Conservation (phyloP, 495 filamentous ascomycete species). For the Aspergillus affinis region DNA sequence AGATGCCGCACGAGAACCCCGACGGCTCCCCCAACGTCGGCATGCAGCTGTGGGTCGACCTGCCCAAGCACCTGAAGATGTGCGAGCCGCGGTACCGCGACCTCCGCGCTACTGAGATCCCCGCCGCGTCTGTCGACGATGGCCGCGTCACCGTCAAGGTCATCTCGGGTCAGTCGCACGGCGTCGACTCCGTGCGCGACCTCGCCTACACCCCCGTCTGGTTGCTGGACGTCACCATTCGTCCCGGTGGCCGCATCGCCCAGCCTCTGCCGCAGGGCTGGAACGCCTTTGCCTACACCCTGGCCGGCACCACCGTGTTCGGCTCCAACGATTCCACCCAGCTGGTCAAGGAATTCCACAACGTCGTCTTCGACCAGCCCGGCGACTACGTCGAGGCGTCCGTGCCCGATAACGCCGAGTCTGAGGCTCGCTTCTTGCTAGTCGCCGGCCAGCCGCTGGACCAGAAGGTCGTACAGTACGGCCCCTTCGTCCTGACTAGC, state of each 20-base stretch:
- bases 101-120: slow-evolving; percentile 73
- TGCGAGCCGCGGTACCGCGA: slow-evolving; percentile 94
- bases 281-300: slow-evolving; percentile 87
- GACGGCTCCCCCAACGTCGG: slow-evolving; percentile 82
- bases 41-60: slow-evolving; percentile 92
- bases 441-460: slow-evolving; percentile 84
- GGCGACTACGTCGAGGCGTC: slow-evolving; percentile 72
- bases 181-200: slow-evolving; percentile 82
- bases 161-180: slow-evolving; percentile 79
- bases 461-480: slow-evolving; percentile 94
- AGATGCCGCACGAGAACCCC: slow-evolving; percentile 83
- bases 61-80: slow-evolving; percentile 76
- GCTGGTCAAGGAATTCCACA: slow-evolving; percentile 71
- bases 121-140: slow-evolving; percentile 63
- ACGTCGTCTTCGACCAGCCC: slow-evolving; percentile 81
- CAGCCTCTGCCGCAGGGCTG: slow-evolving; percentile 78
- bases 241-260: slow-evolving; percentile 70
- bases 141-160: slow-evolving; percentile 81
- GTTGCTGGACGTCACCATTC: slow-evolving; percentile 82
- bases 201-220: slow-evolving; percentile 94
- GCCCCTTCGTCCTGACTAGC: slow-evolving; percentile 84
- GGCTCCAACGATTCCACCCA: slow-evolving; percentile 56
- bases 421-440: slow-evolving; percentile 69
- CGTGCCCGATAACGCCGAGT: slow-evolving; percentile 67
- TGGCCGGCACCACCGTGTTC: slow-evolving; percentile 69